Conservation (phyloP, 495 filamentous ascomycete species). For the Haplographium delicatum region DNA sequence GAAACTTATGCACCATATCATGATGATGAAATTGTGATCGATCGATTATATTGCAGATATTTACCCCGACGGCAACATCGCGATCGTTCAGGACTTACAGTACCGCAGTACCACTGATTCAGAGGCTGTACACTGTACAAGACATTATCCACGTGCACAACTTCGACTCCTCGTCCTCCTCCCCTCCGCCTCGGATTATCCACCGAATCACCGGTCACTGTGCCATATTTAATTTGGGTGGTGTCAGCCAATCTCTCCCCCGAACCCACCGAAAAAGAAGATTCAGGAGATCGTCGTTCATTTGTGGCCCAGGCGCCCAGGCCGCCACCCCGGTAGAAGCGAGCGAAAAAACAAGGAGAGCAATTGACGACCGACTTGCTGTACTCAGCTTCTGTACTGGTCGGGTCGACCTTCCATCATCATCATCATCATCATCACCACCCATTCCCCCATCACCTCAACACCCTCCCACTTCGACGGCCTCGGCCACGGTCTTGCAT, state of each 20-base stretch:
- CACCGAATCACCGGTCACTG: slow-evolving; percentile 2
- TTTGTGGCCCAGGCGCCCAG: too few species aligned
- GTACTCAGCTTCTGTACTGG: too few species aligned
- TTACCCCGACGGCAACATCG: too few species aligned
- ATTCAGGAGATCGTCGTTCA: slow-evolving; percentile 1
- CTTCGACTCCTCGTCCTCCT: background rate
- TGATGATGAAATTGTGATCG: too few species aligned
- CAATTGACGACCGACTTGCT: too few species aligned
- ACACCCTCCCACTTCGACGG: background rate
- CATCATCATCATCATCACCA: background rate
- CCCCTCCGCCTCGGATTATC: background rate
- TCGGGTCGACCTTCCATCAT: background rate
- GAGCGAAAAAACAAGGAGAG: background rate
- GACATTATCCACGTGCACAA: background rate
- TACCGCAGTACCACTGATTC: background rate
- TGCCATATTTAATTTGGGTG: slow-evolving; percentile 2
- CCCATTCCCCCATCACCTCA: background rate
- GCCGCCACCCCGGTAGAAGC: background rate
- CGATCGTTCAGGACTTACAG: too few species aligned
- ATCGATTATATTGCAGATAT: too few species aligned
- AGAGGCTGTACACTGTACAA: background rate
- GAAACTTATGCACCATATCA: too few species aligned
- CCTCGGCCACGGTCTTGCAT: background rate
- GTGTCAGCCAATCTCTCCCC: background rate
- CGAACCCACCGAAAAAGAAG: too few species aligned